phyloP scores from a whole-genome alignment of 345 rosid genomes.

The Bruguiera parviflora region DNA sequence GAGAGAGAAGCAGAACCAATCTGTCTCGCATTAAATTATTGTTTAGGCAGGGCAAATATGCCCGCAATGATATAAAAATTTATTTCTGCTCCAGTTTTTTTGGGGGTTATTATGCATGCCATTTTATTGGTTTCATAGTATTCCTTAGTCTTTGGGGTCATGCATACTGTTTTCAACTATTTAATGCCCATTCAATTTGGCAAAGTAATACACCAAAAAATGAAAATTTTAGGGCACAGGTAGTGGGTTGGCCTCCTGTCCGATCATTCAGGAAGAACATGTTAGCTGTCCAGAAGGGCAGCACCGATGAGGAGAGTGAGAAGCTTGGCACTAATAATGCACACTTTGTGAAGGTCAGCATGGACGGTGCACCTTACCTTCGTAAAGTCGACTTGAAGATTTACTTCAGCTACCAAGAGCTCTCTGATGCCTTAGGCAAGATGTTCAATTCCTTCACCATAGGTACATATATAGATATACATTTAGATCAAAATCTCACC shows the following conservation, averaged over 20 bases:
- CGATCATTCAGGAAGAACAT: constrained; percentile 80
- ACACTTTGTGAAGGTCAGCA: constrained; percentile 77
- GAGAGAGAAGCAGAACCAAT: too few relatives aligned
- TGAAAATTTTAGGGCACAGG: constrained; percentile 60
- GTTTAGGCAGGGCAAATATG: too few relatives aligned
- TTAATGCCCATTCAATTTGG: background rate
- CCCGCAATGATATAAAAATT: too few relatives aligned
- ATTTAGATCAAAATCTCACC: background rate
- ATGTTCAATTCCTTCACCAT: constrained; percentile 83
- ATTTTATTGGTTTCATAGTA: too few relatives aligned
- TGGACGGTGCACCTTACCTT: constrained; percentile 95
- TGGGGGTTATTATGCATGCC: too few relatives aligned
- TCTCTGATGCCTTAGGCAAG: constrained; percentile 60
- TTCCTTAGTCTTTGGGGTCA: too few relatives aligned
- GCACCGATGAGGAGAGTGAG: constrained; percentile 22
- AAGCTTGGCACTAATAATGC: constrained; percentile 21
- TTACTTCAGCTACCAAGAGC: constrained; percentile 64
- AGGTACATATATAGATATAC: constrained; percentile 26
- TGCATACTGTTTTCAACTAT: too few relatives aligned
- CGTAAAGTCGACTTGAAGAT: constrained; percentile 79
- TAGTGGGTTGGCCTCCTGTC: constrained; percentile 98
- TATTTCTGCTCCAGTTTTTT: too few relatives aligned
- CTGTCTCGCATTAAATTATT: too few relatives aligned
- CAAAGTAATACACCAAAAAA: background rate
- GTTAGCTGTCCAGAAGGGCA: constrained; percentile 45